Evolutionary conservation across 192 early-diverging fungal species (phyloP).

Genomic region (Mortierella hygrophila): DNA sequence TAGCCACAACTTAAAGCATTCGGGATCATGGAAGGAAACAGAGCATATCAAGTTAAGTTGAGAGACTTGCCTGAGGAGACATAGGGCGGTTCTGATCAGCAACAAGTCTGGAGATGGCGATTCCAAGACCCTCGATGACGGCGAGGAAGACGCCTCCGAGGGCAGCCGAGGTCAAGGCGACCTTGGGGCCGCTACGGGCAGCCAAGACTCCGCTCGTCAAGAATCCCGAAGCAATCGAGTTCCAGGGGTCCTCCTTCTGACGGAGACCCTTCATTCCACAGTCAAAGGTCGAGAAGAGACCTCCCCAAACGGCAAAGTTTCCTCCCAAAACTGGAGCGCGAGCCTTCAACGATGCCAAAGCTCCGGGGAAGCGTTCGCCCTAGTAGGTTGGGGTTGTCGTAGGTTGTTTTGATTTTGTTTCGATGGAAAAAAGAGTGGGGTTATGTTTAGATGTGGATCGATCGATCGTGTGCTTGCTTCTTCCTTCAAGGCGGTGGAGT

Average conservation of each 20-base stretch:
- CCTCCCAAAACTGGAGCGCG: constrained; percentile 96
- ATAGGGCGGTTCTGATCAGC: constrained; percentile 50
- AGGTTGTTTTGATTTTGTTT: neutral
- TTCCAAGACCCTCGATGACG: constrained; percentile 95
- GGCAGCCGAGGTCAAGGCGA: constrained; percentile 75
- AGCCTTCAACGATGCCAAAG: constrained; percentile 89
- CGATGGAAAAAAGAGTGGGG: neutral
- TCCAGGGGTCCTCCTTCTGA: constrained; percentile 99
- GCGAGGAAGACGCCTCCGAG: constrained; percentile 95
- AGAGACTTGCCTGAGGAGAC: constrained; percentile 50
- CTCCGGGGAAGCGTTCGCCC: constrained; percentile 92
- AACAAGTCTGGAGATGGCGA: constrained; percentile 47
- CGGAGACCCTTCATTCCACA: constrained; percentile 93
- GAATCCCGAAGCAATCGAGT: constrained; percentile 93
- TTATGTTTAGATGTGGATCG: neutral
- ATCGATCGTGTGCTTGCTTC: neutral
- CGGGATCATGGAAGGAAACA: neutral
- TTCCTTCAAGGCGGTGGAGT: neutral
- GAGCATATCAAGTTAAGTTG: neutral
- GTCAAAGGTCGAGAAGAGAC: constrained; percentile 97
- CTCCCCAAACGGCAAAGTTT: constrained; percentile 99
- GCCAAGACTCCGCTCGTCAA: constrained; percentile 96
- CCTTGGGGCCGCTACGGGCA: constrained; percentile 82
- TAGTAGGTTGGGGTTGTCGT: constrained; percentile 10
- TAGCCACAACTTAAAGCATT: neutral